These are phyloP conservation scores for Hymenoscyphus scutula DNA, from an alignment of 2,329 filamentous ascomycete genomes.

Conservation along the genomic window DNA sequence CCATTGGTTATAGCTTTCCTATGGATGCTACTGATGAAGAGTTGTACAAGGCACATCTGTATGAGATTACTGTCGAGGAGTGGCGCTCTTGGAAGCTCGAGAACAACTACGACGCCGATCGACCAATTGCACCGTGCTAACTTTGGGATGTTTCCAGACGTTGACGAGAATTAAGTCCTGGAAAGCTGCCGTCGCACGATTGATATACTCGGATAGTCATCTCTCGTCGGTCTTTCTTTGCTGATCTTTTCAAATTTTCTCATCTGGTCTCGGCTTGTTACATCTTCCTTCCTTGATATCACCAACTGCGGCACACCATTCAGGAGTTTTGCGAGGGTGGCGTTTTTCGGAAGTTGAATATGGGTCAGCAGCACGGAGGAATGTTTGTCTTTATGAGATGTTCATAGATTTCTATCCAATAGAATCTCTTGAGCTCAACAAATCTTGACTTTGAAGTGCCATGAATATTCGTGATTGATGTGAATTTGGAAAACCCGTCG, in stretches of 20 bases:
- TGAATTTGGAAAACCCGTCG: neutral
- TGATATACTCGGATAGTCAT: neutral
- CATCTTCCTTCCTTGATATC: no score
- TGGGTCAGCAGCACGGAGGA: neutral
- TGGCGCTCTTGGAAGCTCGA: constrained; percentile 11
- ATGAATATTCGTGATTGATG: neutral
- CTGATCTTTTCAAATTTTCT: neutral
- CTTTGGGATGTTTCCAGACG: neutral
- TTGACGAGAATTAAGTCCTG: neutral
- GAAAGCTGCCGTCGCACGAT: neutral
- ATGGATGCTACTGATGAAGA: constrained; percentile 9
- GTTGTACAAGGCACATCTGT: constrained; percentile 8
- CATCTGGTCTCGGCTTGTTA: no score
- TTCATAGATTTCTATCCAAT: neutral
- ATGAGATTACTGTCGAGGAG: constrained; percentile 14
- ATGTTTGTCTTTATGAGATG: neutral
- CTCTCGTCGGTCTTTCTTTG: neutral
- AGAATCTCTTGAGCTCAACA: neutral
- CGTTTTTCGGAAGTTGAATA: neutral
- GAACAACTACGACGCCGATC: constrained; percentile 1
- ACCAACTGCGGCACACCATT: no score
- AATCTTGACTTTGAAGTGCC: neutral
- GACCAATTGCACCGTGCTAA: neutral
- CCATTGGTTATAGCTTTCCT: constrained; percentile 8
- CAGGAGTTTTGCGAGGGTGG: no score